Evolutionary conservation across 225 moss, liverwort and hornwort species (phyloP).

Genomic region (Physcomitrium patens): DNA sequence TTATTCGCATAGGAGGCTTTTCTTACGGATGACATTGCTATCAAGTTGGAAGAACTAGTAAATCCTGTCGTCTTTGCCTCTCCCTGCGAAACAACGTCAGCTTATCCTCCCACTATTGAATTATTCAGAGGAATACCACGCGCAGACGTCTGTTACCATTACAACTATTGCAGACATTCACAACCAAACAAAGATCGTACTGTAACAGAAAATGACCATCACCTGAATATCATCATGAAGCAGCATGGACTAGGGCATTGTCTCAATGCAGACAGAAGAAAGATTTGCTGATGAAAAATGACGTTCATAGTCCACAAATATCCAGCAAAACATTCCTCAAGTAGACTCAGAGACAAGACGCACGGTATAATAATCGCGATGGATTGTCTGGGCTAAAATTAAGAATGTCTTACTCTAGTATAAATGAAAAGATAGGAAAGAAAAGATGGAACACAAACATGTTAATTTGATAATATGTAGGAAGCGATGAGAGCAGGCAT

Average conservation of each 20-base stretch:
- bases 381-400: constrained; percentile 10
- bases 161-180: constrained; percentile 39
- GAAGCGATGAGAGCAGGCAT: constrained; percentile 30
- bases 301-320: constrained; percentile 9
- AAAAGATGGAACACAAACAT: constrained; percentile 13
- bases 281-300: not conserved
- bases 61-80: constrained; percentile 23
- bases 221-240: constrained; percentile 7
- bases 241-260: not conserved
- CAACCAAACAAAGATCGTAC: constrained; percentile 33
- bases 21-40: constrained; percentile 26
- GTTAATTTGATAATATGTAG: constrained; percentile 14
- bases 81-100: constrained; percentile 30
- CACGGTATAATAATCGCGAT: not conserved
- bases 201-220: not conserved
- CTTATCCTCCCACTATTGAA: constrained; percentile 34
- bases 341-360: constrained; percentile 2
- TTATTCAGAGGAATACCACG: constrained; percentile 34
- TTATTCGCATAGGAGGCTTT: constrained; percentile 59
- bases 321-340: not conserved
- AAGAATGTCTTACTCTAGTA: not conserved
- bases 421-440: constrained; percentile 19
- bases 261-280: constrained; percentile 19
- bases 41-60: constrained; percentile 23
- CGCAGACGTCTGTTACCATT: constrained; percentile 39